These are phyloP conservation scores for Williopsis jadinii DNA, from an alignment of 1,139 yeast species.

Conservation along the genomic window DNA sequence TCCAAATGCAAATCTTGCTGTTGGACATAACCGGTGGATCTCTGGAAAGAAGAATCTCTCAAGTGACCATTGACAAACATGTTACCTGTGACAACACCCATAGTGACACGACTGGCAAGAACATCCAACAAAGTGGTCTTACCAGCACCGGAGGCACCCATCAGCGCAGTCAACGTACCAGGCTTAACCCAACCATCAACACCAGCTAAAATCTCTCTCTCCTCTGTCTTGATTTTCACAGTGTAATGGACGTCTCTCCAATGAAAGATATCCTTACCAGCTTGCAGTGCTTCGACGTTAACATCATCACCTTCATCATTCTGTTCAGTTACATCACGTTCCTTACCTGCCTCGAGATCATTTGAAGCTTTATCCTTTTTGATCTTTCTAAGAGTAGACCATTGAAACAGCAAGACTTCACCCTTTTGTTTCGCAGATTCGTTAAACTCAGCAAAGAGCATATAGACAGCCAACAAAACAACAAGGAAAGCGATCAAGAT, in stretches of 20 bases:
- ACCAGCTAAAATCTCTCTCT: constrained; percentile 54
- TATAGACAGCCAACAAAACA: constrained; percentile 28
- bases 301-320: constrained; percentile 16
- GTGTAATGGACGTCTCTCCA: constrained; percentile 78
- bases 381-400: constrained; percentile 32
- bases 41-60: constrained; percentile 68
- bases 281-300: constrained; percentile 19
- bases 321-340: constrained; percentile 15
- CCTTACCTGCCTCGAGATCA: constrained; percentile 23
- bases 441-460: constrained; percentile 54
- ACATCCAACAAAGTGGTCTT: constrained; percentile 76
- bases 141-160: constrained; percentile 92
- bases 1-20: constrained; percentile 74
- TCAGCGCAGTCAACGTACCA: constrained; percentile 65
- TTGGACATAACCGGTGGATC: constrained; percentile 79
- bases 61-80: constrained; percentile 68
- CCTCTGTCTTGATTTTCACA: constrained; percentile 56
- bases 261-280: constrained; percentile 50
- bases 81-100: constrained; percentile 71
- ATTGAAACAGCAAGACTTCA: constrained; percentile 66
- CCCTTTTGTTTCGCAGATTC: constrained; percentile 80
- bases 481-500: constrained; percentile 36
- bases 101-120: constrained; percentile 69
- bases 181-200: constrained; percentile 87
- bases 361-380: constrained; percentile 20